Evolutionary conservation across 176 grass and related monocot species (phyloP).

Genomic region (Eleusine coracana): DNA sequence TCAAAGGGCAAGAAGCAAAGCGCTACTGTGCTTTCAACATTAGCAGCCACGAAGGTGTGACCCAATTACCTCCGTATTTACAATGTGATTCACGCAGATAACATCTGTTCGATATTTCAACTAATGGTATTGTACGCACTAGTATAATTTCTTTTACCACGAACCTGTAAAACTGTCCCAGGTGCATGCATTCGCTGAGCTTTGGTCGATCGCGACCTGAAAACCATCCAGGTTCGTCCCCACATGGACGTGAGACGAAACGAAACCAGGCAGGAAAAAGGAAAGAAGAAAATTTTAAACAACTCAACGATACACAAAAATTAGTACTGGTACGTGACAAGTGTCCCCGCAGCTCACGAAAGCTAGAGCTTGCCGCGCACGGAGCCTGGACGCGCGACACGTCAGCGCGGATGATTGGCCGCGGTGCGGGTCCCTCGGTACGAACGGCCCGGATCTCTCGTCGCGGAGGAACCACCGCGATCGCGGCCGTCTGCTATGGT

Average conservation of each 20-base stretch:
- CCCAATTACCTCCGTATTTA: not conserved
- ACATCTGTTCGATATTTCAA: not conserved
- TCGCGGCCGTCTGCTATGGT: conserved; percentile 12
- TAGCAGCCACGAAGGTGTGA: not conserved
- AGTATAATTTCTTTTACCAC: not conserved
- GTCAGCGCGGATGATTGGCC: conserved; percentile 20
- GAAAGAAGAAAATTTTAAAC: not conserved
- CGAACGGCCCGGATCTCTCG: conserved; percentile 1
- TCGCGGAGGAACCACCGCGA: not conserved
- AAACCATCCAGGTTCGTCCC: conserved; percentile 36
- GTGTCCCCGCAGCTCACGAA: conserved; percentile 34
- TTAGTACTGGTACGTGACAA: not conserved
- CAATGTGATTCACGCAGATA: not conserved
- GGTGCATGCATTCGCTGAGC: not conserved
- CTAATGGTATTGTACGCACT: not conserved
- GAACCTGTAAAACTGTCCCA: not conserved
- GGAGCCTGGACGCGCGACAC: conserved; percentile 26
- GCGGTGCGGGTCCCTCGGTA: not conserved
- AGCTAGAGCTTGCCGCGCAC: conserved; percentile 36
- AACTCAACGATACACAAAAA: not conserved
- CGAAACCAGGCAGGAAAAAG: not conserved
- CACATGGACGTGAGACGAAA: not conserved
- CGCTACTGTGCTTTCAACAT: not conserved
- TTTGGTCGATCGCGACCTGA: conserved; percentile 17
- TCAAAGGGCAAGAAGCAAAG: not conserved